Evolutionary conservation across 345 rosid species (phyloP), one percentile per base, ranked within the genome.

Genomic region (Salix exigua): DNA sequence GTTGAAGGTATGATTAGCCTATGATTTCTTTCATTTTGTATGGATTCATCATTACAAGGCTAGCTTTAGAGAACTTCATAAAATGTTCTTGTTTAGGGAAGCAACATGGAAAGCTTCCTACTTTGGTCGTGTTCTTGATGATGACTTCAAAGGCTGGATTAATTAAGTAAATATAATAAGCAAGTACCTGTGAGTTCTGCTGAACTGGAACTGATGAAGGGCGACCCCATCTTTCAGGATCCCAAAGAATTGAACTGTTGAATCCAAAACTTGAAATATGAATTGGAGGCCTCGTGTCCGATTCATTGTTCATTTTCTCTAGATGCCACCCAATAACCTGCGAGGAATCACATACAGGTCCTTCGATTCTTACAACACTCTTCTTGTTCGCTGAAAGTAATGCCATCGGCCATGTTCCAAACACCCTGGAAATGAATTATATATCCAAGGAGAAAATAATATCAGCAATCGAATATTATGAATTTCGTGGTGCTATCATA

Each of bases 351-450:
- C 98, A 93, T 9, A 91, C 90, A 0, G 98, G 94, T 53, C 99
- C 98, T 81, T 95, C 97, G 9, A 90, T 90, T 73, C 61, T 77
- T 65, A 89, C 98, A 28, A 0, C 2, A 73, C 84, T 86, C 73
- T 85, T 85, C 85, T 82, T 83, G 84, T 93, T 86, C 10, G 91
- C 87, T 12, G 92, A 80, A 31, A 91, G 71, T 8, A 92, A 75
- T 48, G 98, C 98, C 91, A 88, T 80, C 12, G 97, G 91, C 98
- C 99, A 96, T 19, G 96, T 87, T 26, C 99, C 99, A 3, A 93
- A 89, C 71, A 87, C 93, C 86, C 99, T 95, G 73, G 77, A 73
- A 7, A 51, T n/a, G n/a, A n/a, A n/a, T n/a, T n/a, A n/a, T n/a
- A n/a, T 14, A 37, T 48, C 51, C 63, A 18, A 10, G 25, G 4